Conservation (phyloP, 2,329 filamentous ascomycete genomes). For the Colletotrichum sp. region DNA sequence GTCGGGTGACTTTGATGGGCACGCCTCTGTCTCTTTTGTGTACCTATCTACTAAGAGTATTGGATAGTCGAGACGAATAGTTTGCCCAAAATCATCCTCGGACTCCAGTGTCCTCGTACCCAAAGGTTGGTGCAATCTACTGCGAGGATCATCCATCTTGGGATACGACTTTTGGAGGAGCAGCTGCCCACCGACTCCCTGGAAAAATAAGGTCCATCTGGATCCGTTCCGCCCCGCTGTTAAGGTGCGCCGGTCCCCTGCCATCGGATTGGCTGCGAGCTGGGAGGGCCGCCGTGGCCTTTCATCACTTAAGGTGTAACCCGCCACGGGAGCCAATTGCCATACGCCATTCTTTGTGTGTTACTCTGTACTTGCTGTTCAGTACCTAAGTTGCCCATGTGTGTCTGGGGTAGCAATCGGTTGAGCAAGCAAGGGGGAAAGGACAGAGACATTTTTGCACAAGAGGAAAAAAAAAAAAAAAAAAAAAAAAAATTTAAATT, state of each 20-base stretch:
- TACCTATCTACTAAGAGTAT: background rate
- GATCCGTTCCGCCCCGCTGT: slow-evolving; percentile 1
- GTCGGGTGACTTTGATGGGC: background rate
- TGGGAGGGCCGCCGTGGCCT: background rate
- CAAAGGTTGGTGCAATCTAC: background rate
- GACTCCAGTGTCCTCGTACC: background rate
- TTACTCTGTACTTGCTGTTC: background rate
- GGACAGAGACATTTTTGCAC: background rate
- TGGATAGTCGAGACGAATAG: background rate
- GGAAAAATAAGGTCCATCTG: slow-evolving; percentile 7
- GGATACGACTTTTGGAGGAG: background rate
- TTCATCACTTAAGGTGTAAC: background rate
- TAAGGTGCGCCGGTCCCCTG: background rate
- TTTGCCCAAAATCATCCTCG: background rate
- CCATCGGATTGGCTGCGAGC: background rate
- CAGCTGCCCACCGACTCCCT: background rate
- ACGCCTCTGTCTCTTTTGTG: background rate
- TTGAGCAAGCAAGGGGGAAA: background rate
- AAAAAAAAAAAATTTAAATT: too few relatives aligned
- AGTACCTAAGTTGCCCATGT: background rate
- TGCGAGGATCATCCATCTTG: background rate
- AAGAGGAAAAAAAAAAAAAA: background rate
- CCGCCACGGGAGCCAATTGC: background rate
- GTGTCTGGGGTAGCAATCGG: background rate
- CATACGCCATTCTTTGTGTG: background rate